A percentile compares a stretch with the other conserved stretches of the same genome.
phyloP scores from a whole-genome alignment of 179 eudicot species.

The Camellia oleifera region DNA sequence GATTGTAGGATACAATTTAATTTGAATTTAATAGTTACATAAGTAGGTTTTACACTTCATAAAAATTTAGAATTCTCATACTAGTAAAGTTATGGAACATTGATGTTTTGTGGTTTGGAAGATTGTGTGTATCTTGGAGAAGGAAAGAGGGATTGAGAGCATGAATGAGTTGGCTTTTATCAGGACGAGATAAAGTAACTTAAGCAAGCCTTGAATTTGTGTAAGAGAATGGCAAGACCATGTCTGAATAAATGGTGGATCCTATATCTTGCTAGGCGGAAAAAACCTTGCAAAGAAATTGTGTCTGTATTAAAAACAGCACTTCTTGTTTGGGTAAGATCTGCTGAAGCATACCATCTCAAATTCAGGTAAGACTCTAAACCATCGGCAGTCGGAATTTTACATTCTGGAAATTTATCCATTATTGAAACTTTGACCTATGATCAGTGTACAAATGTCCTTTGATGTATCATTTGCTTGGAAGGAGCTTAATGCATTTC shows the following conservation, averaged over 20 bases:
- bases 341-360: background rate
- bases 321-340: background rate
- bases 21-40: no score
- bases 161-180: background rate
- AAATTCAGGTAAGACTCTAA: background rate
- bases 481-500: background rate
- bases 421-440: background rate
- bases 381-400: background rate
- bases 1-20: no score
- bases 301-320: background rate
- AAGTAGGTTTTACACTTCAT: background rate
- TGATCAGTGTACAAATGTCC: background rate
- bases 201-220: background rate
- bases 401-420: background rate
- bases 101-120: background rate
- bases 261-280: background rate
- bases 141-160: background rate
- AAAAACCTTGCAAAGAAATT: background rate
- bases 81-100: background rate
- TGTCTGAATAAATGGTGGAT: background rate
- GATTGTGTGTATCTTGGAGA: background rate
- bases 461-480: background rate
- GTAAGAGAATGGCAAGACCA: no score
- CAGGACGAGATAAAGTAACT: no score
- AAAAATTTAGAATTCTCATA: background rate